Evolutionary conservation across 805 yeast genomes (phyloP).

Genomic region (Schwanniomyces polymorphus): DNA sequence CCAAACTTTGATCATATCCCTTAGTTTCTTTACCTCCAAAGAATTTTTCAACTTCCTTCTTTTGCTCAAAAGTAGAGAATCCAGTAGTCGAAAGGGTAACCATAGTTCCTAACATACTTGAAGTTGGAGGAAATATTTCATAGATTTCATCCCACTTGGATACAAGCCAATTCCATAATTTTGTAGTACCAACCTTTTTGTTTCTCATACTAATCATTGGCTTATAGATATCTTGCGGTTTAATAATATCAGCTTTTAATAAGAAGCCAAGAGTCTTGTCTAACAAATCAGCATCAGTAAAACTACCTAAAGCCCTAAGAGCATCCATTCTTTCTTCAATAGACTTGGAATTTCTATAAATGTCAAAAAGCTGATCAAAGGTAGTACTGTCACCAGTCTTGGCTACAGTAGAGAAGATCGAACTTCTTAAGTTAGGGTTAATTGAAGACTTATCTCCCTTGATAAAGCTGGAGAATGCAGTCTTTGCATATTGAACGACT

Average conservation of each 20-base stretch:
- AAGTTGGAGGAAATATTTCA: slow-evolving; percentile 74
- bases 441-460: slow-evolving; percentile 68
- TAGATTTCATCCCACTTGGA: slow-evolving; percentile 70
- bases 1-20: slow-evolving; percentile 64
- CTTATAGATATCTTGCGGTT: slow-evolving; percentile 69
- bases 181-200: slow-evolving; percentile 63
- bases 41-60: slow-evolving; percentile 50
- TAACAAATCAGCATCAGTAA: slow-evolving; percentile 51
- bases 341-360: slow-evolving; percentile 60
- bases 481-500: slow-evolving; percentile 46
- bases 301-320: slow-evolving; percentile 66
- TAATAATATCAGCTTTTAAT: slow-evolving; percentile 57
- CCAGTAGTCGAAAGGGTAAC: slow-evolving; percentile 62
- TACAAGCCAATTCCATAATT: slow-evolving; percentile 73
- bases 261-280: slow-evolving; percentile 56
- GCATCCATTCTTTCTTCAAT: slow-evolving; percentile 72
- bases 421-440: slow-evolving; percentile 69
- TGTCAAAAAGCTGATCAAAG: slow-evolving; percentile 59
- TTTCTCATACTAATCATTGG: slow-evolving; percentile 75
- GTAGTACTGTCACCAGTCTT: slow-evolving; percentile 59
- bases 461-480: slow-evolving; percentile 52
- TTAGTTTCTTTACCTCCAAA: slow-evolving; percentile 55
- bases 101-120: slow-evolving; percentile 76
- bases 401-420: slow-evolving; percentile 69
- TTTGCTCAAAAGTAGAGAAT: slow-evolving; percentile 56